A percentile compares a stretch with the other conserved stretches of the same genome.
phyloP scores from a whole-genome alignment of 768 basidiomycete genomes.

The Tylopilus balloui region DNA sequence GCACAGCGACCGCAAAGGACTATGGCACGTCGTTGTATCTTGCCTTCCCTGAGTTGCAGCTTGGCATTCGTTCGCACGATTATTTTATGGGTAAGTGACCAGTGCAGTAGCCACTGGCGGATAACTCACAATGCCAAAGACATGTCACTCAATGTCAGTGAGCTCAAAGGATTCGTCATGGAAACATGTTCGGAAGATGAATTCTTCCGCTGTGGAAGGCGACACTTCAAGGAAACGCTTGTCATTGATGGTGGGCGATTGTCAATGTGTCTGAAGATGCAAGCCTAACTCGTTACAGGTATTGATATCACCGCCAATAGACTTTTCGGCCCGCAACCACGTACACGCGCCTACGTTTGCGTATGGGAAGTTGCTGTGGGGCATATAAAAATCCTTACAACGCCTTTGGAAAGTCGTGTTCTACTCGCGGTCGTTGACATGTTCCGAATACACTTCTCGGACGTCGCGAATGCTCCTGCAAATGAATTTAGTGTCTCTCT shows the following conservation, averaged over 20 bases:
- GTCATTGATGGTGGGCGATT: slow-evolving; percentile 46
- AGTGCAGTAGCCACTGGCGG: not conserved
- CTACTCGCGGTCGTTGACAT: slow-evolving; percentile 50
- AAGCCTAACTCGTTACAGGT: slow-evolving; percentile 37
- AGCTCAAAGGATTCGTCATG: slow-evolving; percentile 50
- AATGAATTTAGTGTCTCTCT: slow-evolving; percentile 52
- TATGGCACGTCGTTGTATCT: slow-evolving; percentile 55
- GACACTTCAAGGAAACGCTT: slow-evolving; percentile 32
- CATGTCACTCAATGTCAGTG: slow-evolving; percentile 69
- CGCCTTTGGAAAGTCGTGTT: slow-evolving; percentile 49
- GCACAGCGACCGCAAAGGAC: slow-evolving; percentile 29
- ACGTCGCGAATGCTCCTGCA: slow-evolving; percentile 79
- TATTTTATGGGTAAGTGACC: slow-evolving; percentile 73
- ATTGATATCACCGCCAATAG: slow-evolving; percentile 79
- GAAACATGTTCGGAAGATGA: slow-evolving; percentile 43
- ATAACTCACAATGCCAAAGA: slow-evolving; percentile 42
- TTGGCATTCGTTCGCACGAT: slow-evolving; percentile 78
- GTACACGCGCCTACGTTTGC: slow-evolving; percentile 82
- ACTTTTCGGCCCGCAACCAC: slow-evolving; percentile 85
- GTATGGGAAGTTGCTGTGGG: slow-evolving; percentile 89
- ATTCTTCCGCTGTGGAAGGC: slow-evolving; percentile 23
- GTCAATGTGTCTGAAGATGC: not conserved
- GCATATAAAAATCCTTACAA: slow-evolving; percentile 49
- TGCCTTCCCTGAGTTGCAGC: slow-evolving; percentile 61
- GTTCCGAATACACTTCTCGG: slow-evolving; percentile 68